These are phyloP conservation scores for Gossypium mustelinum DNA, from an alignment of 345 rosid species.

Conservation along the genomic window DNA sequence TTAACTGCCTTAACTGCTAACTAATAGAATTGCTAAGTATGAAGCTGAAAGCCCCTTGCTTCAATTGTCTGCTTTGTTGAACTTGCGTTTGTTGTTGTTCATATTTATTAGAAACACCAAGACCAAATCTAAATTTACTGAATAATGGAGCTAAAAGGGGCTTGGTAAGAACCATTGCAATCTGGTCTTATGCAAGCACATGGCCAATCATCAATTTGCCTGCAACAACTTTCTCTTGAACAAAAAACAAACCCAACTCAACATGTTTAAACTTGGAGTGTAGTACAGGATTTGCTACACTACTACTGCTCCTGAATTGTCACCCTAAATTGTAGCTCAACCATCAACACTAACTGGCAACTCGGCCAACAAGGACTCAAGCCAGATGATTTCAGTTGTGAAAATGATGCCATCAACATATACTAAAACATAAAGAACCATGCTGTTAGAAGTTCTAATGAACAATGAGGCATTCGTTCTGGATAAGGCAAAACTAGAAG, in stretches of 20 bases:
- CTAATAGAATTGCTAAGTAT: no score
- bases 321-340: background rate
- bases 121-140: no score
- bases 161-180: no score
- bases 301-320: background rate
- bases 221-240: no score
- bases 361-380: background rate
- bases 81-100: no score
- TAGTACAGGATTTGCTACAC: background rate
- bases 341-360: rapidly evolving
- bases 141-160: no score
- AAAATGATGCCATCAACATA: background rate
- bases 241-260: background rate
- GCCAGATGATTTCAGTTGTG: background rate
- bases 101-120: no score
- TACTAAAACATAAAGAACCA: background rate
- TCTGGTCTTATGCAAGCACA: no score
- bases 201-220: no score
- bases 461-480: background rate
- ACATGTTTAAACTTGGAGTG: background rate
- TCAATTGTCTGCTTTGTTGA: no score
- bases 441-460: background rate
- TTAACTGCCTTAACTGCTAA: no score
- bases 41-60: no score
- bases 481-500: background rate